Evolutionary conservation across 176 grass and related monocot genomes (phyloP), one percentile per base, ranked within the genome.

Genomic region (Carex pumila): DNA sequence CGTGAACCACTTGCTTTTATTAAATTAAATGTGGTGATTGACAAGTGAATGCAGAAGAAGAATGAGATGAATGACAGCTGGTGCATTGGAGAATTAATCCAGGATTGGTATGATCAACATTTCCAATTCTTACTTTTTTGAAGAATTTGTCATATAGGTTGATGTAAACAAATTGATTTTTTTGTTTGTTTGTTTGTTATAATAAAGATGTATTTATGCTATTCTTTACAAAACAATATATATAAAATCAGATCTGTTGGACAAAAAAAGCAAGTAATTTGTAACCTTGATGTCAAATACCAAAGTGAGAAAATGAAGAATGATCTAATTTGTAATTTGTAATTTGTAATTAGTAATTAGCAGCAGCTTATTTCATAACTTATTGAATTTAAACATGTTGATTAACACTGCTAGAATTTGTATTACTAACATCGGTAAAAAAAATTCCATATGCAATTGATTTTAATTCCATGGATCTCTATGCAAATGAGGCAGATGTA

Each of bases 11-110:
- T 59, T 12, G 29, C 21, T 80, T 81, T 83, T 65, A 30, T 49
- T 49, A 49, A 47, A 45, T 65, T 83, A 67, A 22, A 63, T 61
- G 15, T 82, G 60, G 61, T 83, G 54, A 83, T 68, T 83, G 41
- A 18, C 25, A 50, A 50, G n/a, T 31, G 80, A 19, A 11, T 67
- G 21, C 12, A 34, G 73, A 78, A 25, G 73, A 13, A 64, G 73
- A 14, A 64, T 43, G n/a, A 76, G 12, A 83, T 83, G 32, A 53
- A 66, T 52, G 60, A 32, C 43, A 83, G 64, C 43, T 83, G 12
- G 39, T 43, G 7, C 14, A 45, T 17, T 43, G 79, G n/a, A 81
- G n/a, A 65, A 55, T 52, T 63, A 31, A 78, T 75, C 21, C 49
- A 17, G 56, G 41, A 1, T 69, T 83, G 80, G 18, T 65, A 15